Evolutionary conservation across 2,329 filamentous ascomycete genomes (phyloP).

Genomic region (Microthyrium microscopicum): DNA sequence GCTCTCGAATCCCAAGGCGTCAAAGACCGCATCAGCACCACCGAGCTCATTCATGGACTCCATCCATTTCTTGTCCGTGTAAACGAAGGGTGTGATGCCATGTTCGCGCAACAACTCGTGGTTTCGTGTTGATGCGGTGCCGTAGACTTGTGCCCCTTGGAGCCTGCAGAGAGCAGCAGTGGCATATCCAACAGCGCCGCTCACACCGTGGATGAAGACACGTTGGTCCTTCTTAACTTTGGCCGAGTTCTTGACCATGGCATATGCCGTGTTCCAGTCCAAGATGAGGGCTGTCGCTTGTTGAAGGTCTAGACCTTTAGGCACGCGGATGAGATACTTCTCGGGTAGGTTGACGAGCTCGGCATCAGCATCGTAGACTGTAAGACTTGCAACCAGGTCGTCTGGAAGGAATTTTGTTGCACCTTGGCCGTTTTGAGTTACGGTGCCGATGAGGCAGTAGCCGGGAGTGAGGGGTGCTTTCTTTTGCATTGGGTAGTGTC

Average conservation of each 20-base stretch:
- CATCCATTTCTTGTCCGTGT: slow-evolving; percentile 35
- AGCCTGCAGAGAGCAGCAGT: slow-evolving; percentile 25
- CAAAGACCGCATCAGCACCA: slow-evolving; percentile 31
- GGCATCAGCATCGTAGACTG: slow-evolving; percentile 21
- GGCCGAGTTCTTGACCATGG: slow-evolving; percentile 18
- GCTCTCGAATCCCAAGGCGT: slow-evolving; percentile 33
- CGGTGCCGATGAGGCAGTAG: slow-evolving; percentile 30
- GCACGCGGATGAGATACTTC: slow-evolving; percentile 28
- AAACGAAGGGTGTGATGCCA: slow-evolving; percentile 29
- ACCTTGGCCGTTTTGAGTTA: slow-evolving; percentile 23
- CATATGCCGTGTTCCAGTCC: slow-evolving; percentile 28
- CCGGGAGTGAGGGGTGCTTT: slow-evolving; percentile 32
- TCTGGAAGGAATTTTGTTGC: slow-evolving; percentile 14
- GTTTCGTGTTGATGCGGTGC: slow-evolving; percentile 31
- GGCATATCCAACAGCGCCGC: slow-evolving; percentile 32
- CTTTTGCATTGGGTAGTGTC: slow-evolving; percentile 30
- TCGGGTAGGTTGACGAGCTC: slow-evolving; percentile 30
- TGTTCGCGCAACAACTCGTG: slow-evolving; percentile 23
- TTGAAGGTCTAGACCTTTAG: slow-evolving; percentile 23
- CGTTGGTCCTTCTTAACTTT: slow-evolving; percentile 27
- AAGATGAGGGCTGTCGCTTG: slow-evolving; percentile 26
- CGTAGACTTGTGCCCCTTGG: slow-evolving; percentile 31
- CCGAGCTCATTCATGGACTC: slow-evolving; percentile 27
- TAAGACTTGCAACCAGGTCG: slow-evolving; percentile 16
- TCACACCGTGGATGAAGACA: slow-evolving; percentile 35